A percentile compares a stretch with the other conserved stretches of the same genome.
Conservation (phyloP, 106 monocot genomes). For the Allium fistulosum region DNA sequence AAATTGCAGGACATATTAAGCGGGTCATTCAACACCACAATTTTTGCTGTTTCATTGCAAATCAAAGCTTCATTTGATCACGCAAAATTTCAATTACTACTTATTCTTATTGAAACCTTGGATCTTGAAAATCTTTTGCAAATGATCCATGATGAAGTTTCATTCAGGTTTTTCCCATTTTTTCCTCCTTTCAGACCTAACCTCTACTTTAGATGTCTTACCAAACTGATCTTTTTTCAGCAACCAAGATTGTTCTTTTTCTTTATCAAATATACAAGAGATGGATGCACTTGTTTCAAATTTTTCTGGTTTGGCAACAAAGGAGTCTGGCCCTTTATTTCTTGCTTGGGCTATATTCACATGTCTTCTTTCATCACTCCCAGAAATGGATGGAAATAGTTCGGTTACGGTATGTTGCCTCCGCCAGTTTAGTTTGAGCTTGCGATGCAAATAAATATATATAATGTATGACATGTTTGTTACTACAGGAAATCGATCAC, state of each 20-base stretch:
- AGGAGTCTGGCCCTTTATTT: conserved; percentile 71
- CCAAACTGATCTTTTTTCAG: conserved; percentile 1
- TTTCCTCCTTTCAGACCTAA: no score
- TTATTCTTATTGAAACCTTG: conserved; percentile 89
- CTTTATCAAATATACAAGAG: conserved; percentile 61
- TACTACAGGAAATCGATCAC: conserved; percentile 79
- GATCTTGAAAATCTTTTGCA: conserved; percentile 78
- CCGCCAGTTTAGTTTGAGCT: no score
- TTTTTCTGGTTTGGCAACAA: conserved; percentile 26
- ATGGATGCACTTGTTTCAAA: conserved; percentile 75
- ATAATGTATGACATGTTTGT: background rate
- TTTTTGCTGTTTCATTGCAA: conserved; percentile 65
- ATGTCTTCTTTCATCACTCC: conserved; percentile 66
- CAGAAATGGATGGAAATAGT: conserved; percentile 28
- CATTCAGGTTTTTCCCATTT: conserved; percentile 49
- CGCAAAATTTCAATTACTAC: conserved; percentile 61
- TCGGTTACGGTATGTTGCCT: conserved; percentile 26
- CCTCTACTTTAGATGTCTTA: no score
- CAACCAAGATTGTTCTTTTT: conserved; percentile 53
- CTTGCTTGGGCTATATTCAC: conserved; percentile 90
- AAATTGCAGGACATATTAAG: conserved; percentile 46
- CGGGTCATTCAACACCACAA: conserved; percentile 48
- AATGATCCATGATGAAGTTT: conserved; percentile 75
- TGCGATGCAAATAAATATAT: background rate
- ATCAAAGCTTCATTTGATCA: conserved; percentile 47